phyloP scores from a whole-genome alignment of 805 yeast species.

The Komagataella pastoris region DNA sequence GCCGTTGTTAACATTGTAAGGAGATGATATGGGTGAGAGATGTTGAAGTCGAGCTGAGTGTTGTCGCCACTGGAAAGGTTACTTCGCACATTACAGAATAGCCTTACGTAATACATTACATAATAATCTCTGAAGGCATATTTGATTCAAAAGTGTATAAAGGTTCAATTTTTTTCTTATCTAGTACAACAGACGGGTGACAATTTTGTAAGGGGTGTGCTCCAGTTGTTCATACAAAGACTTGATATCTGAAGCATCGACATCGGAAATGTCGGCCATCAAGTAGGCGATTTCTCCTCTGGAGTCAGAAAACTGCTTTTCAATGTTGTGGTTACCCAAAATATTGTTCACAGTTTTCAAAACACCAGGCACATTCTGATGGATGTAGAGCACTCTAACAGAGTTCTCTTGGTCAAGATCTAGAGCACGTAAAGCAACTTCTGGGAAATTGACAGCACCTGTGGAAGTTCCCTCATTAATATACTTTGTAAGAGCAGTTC shows the following conservation, averaged over 20 bases:
- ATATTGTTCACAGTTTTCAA: conserved; percentile 94
- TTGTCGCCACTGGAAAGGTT: neutral
- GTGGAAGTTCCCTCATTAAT: conserved; percentile 91
- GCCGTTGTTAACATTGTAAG: conserved; percentile 43
- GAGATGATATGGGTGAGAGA: neutral
- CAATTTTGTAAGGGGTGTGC: conserved; percentile 80
- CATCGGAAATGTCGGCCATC: conserved; percentile 94
- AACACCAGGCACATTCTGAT: conserved; percentile 98
- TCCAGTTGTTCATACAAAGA: conserved; percentile 74
- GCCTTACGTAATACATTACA: neutral
- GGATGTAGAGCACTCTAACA: conserved; percentile 91
- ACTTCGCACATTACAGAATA: neutral
- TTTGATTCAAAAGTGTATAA: neutral
- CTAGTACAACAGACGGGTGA: conserved; percentile 80
- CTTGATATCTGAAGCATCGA: conserved; percentile 71
- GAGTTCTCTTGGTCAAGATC: conserved; percentile 77
- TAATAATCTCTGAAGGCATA: too few species aligned
- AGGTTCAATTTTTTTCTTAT: neutral
- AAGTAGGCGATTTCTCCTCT: conserved; percentile 92
- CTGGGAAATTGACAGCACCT: conserved; percentile 98
- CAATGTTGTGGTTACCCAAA: conserved; percentile 88
- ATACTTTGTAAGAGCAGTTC: conserved; percentile 72
- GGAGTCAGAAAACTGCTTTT: conserved; percentile 96
- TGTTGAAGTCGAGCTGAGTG: neutral
- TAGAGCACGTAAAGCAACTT: conserved; percentile 79